Percentiles rank a stretch among this genome's conserved stretches.
phyloP scores from a whole-genome alignment of 2,329 filamentous ascomycete species.

The Epichloe baconii region DNA sequence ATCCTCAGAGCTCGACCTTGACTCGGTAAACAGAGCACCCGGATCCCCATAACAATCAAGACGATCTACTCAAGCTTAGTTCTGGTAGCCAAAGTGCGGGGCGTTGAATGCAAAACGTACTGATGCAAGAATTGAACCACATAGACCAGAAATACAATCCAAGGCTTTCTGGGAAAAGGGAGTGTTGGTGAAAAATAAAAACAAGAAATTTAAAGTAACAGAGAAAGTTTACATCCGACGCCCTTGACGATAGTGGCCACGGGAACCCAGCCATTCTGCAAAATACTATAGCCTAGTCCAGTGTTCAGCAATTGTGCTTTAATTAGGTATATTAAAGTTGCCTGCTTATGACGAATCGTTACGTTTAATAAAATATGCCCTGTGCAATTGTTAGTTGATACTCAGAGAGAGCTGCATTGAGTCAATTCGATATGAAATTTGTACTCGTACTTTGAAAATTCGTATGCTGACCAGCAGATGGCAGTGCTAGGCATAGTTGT shows the following conservation, averaged over 20 bases:
- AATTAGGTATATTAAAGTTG: neutral
- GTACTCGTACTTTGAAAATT: slow-evolving; percentile 57
- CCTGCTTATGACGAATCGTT: slow-evolving; percentile 30
- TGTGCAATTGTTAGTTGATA: slow-evolving; percentile 13
- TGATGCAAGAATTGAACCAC: neutral
- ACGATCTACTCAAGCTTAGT: neutral
- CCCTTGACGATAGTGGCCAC: neutral
- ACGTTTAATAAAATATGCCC: slow-evolving; percentile 47
- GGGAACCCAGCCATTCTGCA: neutral
- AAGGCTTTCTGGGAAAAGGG: neutral
- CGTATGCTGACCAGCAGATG: slow-evolving; percentile 88
- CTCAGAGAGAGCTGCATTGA: slow-evolving; percentile 56
- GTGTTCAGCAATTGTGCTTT: neutral
- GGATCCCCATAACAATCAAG: neutral
- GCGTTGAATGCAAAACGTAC: neutral
- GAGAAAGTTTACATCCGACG: neutral
- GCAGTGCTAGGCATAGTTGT: slow-evolving; percentile 98
- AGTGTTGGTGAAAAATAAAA: neutral
- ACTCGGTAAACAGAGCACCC: neutral
- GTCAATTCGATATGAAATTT: slow-evolving; percentile 43
- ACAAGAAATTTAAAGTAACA: neutral
- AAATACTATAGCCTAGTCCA: neutral
- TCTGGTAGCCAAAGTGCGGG: neutral
- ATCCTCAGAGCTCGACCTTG: neutral
- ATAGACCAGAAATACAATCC: neutral